Base-by-base conservation (phyloP, 768 basidiomycete genomes). In the Podaxis pistillaris region DNA sequence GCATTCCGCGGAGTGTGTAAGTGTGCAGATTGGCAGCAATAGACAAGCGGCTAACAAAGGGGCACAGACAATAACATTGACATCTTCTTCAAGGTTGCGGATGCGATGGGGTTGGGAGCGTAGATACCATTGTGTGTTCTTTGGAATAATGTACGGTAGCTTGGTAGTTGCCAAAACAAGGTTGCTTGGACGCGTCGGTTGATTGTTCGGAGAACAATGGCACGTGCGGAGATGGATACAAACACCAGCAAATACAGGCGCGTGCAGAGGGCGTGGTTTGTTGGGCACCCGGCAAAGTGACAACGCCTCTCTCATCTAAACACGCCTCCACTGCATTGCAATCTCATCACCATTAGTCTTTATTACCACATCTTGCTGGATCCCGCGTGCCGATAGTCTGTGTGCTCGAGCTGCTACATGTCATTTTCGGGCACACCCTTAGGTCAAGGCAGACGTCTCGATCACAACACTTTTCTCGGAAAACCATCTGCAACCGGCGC, bases 341-440 rank as follows among this genome's bases (percentile, higher is more conserved):
- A n/a, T 28, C 61, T n/a, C 58, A 7, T 11, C 28, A 46, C 4
- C 57, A 26, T 58, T 15, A n/a, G 17, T n/a, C 19, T 24, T 3
- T n/a, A 15, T 44, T 44, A 44, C 26, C 26, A 4, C 58, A 50
- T 24, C 24, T 60, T 66, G 56, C 64, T 67, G 60, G 66, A 63
- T 65, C 38, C 54, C 60, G 55, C 63, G 64, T 68, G 61, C 63
- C 54, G 46, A 59, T 54, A 37, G 60, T 58, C 56, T 66, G 56
- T 58, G 60, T 61, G 68, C 66, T 63, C 59, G 65, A 68, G 65
- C 64, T 71, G 72, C 71, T 78, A 80, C 82, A 93, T 93, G 91
- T 92, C 90, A 76, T 93, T 93, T 86, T 83, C 89, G 73, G 83
- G 86, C 74, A 92, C 91, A 73, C 89, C 91, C 62, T 77, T 92